Conservation (phyloP, 345 rosid genomes). For the Eutrema japonicum region DNA sequence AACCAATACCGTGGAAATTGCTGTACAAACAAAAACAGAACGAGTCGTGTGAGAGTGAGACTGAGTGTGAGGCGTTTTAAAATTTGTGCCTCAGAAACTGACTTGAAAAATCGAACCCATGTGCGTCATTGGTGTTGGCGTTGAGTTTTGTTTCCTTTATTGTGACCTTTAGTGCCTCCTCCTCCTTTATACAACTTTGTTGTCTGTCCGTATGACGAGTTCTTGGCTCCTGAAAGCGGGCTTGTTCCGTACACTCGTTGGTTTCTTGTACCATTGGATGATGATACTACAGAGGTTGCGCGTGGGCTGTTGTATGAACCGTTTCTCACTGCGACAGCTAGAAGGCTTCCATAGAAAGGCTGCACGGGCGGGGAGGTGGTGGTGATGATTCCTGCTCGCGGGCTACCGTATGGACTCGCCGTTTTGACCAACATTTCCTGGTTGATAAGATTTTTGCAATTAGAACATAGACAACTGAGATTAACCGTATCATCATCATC, state of each 20-base stretch:
- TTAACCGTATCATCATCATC: background rate
- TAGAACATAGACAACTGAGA: background rate
- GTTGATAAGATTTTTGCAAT: slow-evolving; percentile 11
- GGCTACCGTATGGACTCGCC: slow-evolving; percentile 37
- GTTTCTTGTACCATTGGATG: slow-evolving; percentile 37
- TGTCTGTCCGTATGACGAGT: slow-evolving; percentile 31
- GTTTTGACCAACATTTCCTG: slow-evolving; percentile 40
- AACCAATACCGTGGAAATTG: slow-evolving; percentile 25
- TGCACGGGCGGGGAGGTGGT: slow-evolving; percentile 8
- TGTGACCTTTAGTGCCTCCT: slow-evolving; percentile 31
- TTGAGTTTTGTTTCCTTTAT: slow-evolving; percentile 38
- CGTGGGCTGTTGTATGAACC: slow-evolving; percentile 30
- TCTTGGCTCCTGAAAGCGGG: slow-evolving; percentile 38
- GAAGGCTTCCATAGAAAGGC: slow-evolving; percentile 35
- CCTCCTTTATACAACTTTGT: slow-evolving; percentile 42
- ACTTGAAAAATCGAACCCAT: background rate
- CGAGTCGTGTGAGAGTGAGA: slow-evolving; percentile 16
- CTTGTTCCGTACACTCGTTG: slow-evolving; percentile 37
- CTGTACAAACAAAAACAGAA: slow-evolving; percentile 23
- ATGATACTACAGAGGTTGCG: background rate
- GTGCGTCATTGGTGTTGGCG: slow-evolving; percentile 39
- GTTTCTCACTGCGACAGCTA: slow-evolving; percentile 20
- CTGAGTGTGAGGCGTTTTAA: slow-evolving; percentile 22
- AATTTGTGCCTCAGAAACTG: slow-evolving; percentile 36
- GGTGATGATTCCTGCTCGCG: slow-evolving; percentile 29